Evolutionary conservation across 345 rosid species (phyloP).

Genomic region (Citrus medica): DNA sequence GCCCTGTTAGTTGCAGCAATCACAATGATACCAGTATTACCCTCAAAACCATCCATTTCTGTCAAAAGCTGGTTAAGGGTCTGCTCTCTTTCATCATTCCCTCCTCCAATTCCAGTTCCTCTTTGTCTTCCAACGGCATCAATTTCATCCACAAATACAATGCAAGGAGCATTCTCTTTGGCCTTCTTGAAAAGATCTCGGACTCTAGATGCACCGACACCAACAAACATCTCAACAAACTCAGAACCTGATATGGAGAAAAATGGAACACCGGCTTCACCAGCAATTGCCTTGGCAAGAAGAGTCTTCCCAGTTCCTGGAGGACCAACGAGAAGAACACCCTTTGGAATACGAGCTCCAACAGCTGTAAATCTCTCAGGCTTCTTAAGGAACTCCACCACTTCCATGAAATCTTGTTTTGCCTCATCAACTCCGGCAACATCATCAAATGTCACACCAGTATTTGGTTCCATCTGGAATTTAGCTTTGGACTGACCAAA

Average conservation of each 20-base stretch:
- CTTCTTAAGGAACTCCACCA: conserved; percentile 94
- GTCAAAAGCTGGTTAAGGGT: conserved; percentile 95
- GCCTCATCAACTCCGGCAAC: conserved; percentile 99
- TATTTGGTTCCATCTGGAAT: conserved; percentile 98
- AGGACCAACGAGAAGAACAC: conserved; percentile 97
- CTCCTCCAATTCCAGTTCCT: conserved; percentile 97
- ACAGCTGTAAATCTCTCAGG: conserved; percentile 98
- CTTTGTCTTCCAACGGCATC: conserved; percentile 97
- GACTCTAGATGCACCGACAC: conserved; percentile 97
- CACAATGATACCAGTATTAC: conserved; percentile 90
- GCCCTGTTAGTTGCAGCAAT: conserved; percentile 95
- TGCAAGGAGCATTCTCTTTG: conserved; percentile 93
- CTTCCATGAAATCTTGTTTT: conserved; percentile 99
- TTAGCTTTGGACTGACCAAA: conserved; percentile 97
- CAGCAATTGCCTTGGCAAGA: conserved; percentile 98
- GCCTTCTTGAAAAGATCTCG: conserved; percentile 96
- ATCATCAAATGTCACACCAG: conserved; percentile 97
- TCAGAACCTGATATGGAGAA: conserved; percentile 97
- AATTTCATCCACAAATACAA: conserved; percentile 97
- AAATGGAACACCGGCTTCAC: conserved; percentile 98
- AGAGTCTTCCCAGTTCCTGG: conserved; percentile 99
- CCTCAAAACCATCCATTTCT: conserved; percentile 99
- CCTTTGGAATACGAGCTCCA: conserved; percentile 95
- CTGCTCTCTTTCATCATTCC: conserved; percentile 98
- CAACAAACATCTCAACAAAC: conserved; percentile 98